A percentile compares a stretch with the other conserved stretches of the same genome.
Evolutionary conservation across 2,329 filamentous ascomycete genomes (phyloP).

Genomic region (Calonectria ilicicola): DNA sequence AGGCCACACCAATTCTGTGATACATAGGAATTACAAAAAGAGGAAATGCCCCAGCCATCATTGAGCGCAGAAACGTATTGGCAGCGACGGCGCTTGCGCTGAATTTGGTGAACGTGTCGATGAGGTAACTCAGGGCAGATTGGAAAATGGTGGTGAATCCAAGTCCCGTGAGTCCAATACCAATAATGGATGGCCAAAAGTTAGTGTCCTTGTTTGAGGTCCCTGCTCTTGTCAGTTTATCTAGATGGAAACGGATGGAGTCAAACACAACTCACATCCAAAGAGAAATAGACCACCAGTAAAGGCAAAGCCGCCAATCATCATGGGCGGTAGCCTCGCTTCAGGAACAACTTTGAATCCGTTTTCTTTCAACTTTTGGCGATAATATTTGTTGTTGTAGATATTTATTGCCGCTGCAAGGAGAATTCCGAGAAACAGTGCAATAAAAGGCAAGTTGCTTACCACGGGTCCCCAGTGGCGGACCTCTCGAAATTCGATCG

Average conservation of each 20-base stretch:
- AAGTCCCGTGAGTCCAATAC: background rate
- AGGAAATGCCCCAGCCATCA: background rate
- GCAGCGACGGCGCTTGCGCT: slow-evolving; percentile 10
- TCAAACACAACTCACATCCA: background rate
- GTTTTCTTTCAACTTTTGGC: slow-evolving; percentile 54
- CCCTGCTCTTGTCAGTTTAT: background rate
- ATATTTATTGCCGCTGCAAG: slow-evolving; percentile 67
- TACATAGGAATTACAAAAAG: slow-evolving; percentile 5
- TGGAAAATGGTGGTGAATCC: slow-evolving; percentile 24
- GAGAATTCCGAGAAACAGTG: slow-evolving; percentile 67
- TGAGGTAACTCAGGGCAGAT: slow-evolving; percentile 3
- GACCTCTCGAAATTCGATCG: slow-evolving; percentile 66
- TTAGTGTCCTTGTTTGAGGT: background rate
- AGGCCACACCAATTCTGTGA: background rate
- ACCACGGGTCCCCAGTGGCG: slow-evolving; percentile 68
- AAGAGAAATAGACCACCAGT: slow-evolving; percentile 52
- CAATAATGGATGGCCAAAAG: slow-evolving; percentile 16
- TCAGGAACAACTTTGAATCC: slow-evolving; percentile 47
- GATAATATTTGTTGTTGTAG: slow-evolving; percentile 70
- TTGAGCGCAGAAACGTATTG: background rate
- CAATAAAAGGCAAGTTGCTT: slow-evolving; percentile 69
- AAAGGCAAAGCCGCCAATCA: slow-evolving; percentile 57
- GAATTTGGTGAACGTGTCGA: slow-evolving; percentile 14
- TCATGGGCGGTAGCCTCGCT: slow-evolving; percentile 58
- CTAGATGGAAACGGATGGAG: no score